These are phyloP conservation scores for Ophiocordyceps unilateralis DNA, from an alignment of 2,329 filamentous ascomycete species.

Conservation along the genomic window DNA sequence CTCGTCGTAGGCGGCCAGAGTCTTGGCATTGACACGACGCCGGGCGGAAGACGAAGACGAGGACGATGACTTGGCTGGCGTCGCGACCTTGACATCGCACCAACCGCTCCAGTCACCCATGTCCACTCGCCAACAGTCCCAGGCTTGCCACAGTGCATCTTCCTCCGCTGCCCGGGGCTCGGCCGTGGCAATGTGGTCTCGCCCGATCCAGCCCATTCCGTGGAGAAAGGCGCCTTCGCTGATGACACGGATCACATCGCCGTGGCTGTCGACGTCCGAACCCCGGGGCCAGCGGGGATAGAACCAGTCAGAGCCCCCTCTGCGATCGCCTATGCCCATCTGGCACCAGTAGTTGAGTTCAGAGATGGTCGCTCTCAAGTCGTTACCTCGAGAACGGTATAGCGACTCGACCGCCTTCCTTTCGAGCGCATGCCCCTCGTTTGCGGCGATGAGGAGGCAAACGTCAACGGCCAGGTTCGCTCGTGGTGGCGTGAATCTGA, in stretches of 20 bases:
- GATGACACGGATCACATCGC: constrained; percentile 56
- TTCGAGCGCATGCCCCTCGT: constrained; percentile 68
- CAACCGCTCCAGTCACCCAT: constrained; percentile 37
- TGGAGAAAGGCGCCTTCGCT: constrained; percentile 63
- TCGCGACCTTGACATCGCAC: constrained; percentile 17
- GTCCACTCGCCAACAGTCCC: constrained; percentile 51
- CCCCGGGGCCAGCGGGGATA: constrained; percentile 60
- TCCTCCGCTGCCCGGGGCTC: constrained; percentile 31
- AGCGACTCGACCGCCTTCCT: constrained; percentile 51
- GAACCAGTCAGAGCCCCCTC: constrained; percentile 82
- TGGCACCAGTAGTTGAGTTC: constrained; percentile 97
- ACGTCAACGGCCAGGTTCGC: constrained; percentile 58
- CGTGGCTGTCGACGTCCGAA: constrained; percentile 47
- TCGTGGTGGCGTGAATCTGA: constrained; percentile 56
- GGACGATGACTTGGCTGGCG: constrained; percentile 11
- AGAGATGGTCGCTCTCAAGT: constrained; percentile 64
- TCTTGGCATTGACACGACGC: constrained; percentile 7
- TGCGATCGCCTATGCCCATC: constrained; percentile 78
- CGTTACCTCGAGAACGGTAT: constrained; percentile 49
- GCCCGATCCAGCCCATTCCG: constrained; percentile 63
- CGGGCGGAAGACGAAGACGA: constrained; percentile 2
- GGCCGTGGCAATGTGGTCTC: constrained; percentile 33
- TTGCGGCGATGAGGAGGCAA: constrained; percentile 64
- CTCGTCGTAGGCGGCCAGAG: constrained; percentile 32
- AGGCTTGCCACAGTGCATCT: constrained; percentile 46